Evolutionary conservation across 2,329 filamentous ascomycete species (phyloP).

Genomic region (Diaporthe sp.): DNA sequence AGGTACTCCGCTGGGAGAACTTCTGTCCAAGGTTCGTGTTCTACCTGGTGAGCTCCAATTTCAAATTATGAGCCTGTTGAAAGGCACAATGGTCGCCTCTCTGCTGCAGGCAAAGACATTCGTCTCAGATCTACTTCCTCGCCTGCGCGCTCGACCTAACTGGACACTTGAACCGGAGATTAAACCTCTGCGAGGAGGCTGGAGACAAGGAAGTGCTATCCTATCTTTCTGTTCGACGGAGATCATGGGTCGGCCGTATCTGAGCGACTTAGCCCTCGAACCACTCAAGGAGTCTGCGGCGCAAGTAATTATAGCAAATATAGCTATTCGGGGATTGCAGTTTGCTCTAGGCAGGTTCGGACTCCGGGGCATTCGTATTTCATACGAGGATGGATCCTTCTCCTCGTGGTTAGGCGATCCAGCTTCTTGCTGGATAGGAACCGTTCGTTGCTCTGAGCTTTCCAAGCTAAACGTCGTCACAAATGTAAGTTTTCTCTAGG

Average conservation of each 20-base stretch:
- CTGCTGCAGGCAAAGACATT: background rate
- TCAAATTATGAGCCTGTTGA: background rate
- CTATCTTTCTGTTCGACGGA: background rate
- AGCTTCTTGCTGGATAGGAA: background rate
- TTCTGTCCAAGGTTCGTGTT: background rate
- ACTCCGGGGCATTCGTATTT: background rate
- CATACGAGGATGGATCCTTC: background rate
- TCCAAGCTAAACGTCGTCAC: background rate
- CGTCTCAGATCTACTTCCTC: background rate
- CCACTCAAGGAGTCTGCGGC: background rate
- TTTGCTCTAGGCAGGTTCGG: slow-evolving; percentile 8
- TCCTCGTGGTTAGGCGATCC: background rate
- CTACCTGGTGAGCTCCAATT: background rate
- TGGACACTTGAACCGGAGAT: background rate
- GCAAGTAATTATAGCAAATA: background rate
- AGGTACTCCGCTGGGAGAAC: background rate
- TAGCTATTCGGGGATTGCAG: background rate
- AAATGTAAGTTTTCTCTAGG: background rate
- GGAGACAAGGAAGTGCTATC: rapidly evolving
- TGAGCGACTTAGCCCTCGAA: background rate
- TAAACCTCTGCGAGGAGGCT: background rate
- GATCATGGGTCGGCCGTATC: background rate
- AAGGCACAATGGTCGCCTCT: background rate
- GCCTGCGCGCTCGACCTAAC: background rate
- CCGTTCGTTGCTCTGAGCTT: background rate